A percentile compares a stretch with the other conserved stretches of the same genome.
These are phyloP conservation scores for Eucalyptus rudis DNA, from an alignment of 345 rosid species.

Conservation along the genomic window DNA sequence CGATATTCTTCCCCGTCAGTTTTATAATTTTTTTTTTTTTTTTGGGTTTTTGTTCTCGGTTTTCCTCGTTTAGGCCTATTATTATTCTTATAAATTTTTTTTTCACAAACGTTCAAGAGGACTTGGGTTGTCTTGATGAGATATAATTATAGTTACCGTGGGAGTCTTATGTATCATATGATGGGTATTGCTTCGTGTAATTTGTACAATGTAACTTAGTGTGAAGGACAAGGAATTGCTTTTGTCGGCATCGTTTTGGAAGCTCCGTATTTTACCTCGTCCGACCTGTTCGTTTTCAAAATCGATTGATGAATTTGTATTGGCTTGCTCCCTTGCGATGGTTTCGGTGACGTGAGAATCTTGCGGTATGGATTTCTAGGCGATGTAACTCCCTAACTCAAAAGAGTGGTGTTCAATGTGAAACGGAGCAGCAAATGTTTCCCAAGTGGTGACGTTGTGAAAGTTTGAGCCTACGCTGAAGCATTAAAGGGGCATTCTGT, in stretches of 20 bases:
- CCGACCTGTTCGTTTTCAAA: not conserved
- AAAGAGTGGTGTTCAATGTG: not conserved
- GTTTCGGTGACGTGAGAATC: not conserved
- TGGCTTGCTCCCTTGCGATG: not conserved
- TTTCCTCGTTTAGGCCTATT: conserved; percentile 5
- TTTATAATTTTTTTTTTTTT: not conserved
- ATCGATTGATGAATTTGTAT: not conserved
- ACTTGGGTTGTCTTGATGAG: conserved; percentile 16
- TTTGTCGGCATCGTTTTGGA: not conserved
- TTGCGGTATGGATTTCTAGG: not conserved
- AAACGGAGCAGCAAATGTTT: not conserved
- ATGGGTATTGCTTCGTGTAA: conserved; percentile 8
- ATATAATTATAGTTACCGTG: conserved; percentile 5
- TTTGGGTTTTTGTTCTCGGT: not conserved
- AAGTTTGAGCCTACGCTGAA: not conserved
- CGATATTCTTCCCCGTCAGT: conserved; percentile 25
- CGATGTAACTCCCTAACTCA: not conserved
- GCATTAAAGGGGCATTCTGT: not conserved
- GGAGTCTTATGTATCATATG: conserved; percentile 41
- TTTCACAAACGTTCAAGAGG: not conserved
- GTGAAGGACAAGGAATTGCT: conserved; percentile 7
- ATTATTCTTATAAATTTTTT: not conserved
- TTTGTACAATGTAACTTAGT: conserved; percentile 30
- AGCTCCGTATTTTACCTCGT: not conserved
- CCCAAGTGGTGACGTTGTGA: not conserved